phyloP scores from a whole-genome alignment of 164 flowering plant genomes.

The Buxus sempervirens region DNA sequence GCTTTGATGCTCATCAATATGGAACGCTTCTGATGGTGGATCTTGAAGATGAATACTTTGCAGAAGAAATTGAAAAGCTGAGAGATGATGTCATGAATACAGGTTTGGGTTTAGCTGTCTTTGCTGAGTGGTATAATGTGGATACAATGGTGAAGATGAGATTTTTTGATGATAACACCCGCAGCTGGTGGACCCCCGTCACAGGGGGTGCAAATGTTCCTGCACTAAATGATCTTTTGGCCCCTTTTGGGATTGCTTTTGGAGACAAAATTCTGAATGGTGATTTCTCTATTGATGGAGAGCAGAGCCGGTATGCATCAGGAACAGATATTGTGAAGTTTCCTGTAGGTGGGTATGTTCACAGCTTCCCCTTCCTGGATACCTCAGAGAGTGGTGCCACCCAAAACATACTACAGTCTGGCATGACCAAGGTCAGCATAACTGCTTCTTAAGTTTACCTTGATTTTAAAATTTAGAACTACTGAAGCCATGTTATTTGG shows the following conservation, averaged over 20 bases:
- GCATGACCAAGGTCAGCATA: constrained; percentile 59
- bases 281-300: constrained; percentile 83
- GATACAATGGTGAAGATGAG: constrained; percentile 98
- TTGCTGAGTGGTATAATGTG: constrained; percentile 98
- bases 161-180: constrained; percentile 94
- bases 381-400: constrained; percentile 92
- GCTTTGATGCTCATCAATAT: constrained; percentile 93
- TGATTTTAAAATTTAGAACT: not conserved
- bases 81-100: constrained; percentile 75
- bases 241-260: constrained; percentile 94
- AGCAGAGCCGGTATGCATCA: constrained; percentile 94
- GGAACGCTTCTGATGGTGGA: constrained; percentile 96
- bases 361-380: constrained; percentile 81
- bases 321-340: constrained; percentile 90
- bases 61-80: constrained; percentile 83
- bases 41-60: constrained; percentile 92
- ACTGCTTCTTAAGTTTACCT: not conserved
- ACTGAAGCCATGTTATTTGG: too few relatives aligned
- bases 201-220: constrained; percentile 98
- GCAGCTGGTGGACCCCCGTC: constrained; percentile 99
- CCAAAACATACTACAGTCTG: constrained; percentile 62
- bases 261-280: constrained; percentile 96
- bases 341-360: constrained; percentile 82
- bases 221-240: constrained; percentile 92
- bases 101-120: constrained; percentile 86